Base-by-base conservation (phyloP, 495 filamentous ascomycete genomes). In the Bathelium albidoporum region DNA sequence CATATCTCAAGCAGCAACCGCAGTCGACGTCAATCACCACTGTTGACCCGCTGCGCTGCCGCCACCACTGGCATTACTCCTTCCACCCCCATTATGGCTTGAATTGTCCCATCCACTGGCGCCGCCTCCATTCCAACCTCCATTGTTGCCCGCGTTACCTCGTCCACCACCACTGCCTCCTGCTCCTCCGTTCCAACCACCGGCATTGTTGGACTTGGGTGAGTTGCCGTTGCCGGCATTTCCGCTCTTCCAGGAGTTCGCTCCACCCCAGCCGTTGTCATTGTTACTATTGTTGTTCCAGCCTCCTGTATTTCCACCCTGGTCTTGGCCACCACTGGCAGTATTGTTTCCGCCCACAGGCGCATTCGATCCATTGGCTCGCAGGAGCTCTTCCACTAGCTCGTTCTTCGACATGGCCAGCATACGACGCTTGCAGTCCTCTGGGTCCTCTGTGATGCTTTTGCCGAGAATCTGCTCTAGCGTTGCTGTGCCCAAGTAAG, bases 351-450 rank as follows among this genome's bases (percentile, higher is more conserved):
- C 64, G 36, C 49, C 45, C 39, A 24, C 44, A 9, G 44, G 20
- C 58, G 5, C 29, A 7, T 41, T 36, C 3, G 41, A 10, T 45
- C 24, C 58, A 45, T 44, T 64, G 22, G 63, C 32, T 24, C 36
- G 44, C 63, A 70, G 53, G 34, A 71, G 20, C 67, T 68, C 62
- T 43, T 70, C 67, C 18, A 73, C 61, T n/a, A 73, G 59, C 59
- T 69, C 55, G 52, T 72, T 62, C 49, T 68, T 69, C 24, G 70
- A 64, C 63, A 73, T 28, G 11, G 49, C 60, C 32, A 61, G 26
- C 62, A 69, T 22, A 20, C 52, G 59, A 36, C 61, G 62, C 64
- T 67, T 69, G 53, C 65, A 59, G 22, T 52, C 59, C 53, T 66
- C 62, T 2, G 39, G 34, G 14, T 65, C 45, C 12, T 41, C 62